Evolutionary conservation across 352 stramenopile genomes (phyloP).

Genomic region (Phytopythium delawarense): DNA sequence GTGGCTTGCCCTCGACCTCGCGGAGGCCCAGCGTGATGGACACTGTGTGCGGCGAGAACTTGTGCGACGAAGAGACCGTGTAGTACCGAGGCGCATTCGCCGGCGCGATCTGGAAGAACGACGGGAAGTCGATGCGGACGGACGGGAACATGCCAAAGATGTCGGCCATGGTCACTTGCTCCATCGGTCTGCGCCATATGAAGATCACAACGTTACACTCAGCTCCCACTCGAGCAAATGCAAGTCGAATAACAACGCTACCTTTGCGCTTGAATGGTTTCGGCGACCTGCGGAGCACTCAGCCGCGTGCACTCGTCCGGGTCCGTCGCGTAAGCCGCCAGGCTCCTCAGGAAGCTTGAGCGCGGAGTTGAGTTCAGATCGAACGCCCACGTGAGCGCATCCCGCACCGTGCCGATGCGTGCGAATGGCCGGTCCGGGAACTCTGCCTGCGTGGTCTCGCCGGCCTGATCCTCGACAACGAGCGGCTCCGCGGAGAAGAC

Average conservation of each 20-base stretch:
- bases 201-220: neutral
- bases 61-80: slow-evolving; percentile 76
- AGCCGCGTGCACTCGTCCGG: slow-evolving; percentile 45
- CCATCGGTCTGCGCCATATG: slow-evolving; percentile 14
- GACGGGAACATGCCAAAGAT: slow-evolving; percentile 70
- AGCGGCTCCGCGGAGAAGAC: slow-evolving; percentile 36
- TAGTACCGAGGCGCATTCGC: slow-evolving; percentile 72
- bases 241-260: slow-evolving; percentile 9
- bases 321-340: slow-evolving; percentile 60
- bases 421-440: slow-evolving; percentile 42
- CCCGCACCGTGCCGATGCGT: slow-evolving; percentile 45
- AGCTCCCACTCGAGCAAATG: neutral
- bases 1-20: slow-evolving; percentile 39
- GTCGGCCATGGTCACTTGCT: slow-evolving; percentile 52
- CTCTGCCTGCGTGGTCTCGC: slow-evolving; percentile 8
- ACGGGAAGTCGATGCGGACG: slow-evolving; percentile 49
- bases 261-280: slow-evolving; percentile 41
- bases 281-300: slow-evolving; percentile 34
- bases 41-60: slow-evolving; percentile 44
- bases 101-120: slow-evolving; percentile 68
- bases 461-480: neutral
- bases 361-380: slow-evolving; percentile 64
- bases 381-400: slow-evolving; percentile 76
- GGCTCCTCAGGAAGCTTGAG: slow-evolving; percentile 47
- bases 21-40: slow-evolving; percentile 74